Conservation (phyloP, 805 yeast species). For the Limtongia smithiae region DNA sequence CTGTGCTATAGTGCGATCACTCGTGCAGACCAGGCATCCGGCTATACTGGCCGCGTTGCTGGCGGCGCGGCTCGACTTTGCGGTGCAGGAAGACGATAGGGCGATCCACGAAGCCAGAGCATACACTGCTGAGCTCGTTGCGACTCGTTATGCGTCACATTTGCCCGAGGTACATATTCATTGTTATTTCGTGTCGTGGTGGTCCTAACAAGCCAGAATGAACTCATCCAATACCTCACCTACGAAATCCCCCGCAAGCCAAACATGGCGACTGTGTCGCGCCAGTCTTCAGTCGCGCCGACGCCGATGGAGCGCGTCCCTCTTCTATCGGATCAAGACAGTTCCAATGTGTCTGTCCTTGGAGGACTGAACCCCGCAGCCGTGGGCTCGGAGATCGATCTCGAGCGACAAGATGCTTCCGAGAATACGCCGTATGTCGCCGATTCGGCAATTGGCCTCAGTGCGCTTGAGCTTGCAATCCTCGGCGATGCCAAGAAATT, state of each 20-base stretch:
- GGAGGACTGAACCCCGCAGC: not conserved
- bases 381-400: constrained; percentile 14
- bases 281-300: constrained; percentile 4
- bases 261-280: not conserved
- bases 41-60: constrained; percentile 36
- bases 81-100: constrained; percentile 30
- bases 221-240: constrained; percentile 20
- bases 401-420: constrained; percentile 18
- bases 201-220: too few relatives aligned
- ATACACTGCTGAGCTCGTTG: constrained; percentile 35
- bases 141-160: constrained; percentile 32
- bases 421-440: constrained; percentile 21
- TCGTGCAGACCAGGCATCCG: constrained; percentile 31
- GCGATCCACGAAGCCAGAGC: constrained; percentile 35
- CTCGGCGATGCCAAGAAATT: constrained; percentile 35
- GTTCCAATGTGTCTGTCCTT: not conserved
- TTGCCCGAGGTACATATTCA: constrained; percentile 30
- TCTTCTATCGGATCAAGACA: constrained; percentile 5
- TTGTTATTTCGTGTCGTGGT: too few relatives aligned
- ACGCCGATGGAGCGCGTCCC: constrained; percentile 8
- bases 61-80: constrained; percentile 34
- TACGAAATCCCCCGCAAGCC: constrained; percentile 24
- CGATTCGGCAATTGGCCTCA: constrained; percentile 30
- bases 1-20: constrained; percentile 18
- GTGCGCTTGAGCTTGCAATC: constrained; percentile 33